Evolutionary conservation across 1,284 basidiomycete species (phyloP).

Genomic region (Heterobasidion parviporum): DNA sequence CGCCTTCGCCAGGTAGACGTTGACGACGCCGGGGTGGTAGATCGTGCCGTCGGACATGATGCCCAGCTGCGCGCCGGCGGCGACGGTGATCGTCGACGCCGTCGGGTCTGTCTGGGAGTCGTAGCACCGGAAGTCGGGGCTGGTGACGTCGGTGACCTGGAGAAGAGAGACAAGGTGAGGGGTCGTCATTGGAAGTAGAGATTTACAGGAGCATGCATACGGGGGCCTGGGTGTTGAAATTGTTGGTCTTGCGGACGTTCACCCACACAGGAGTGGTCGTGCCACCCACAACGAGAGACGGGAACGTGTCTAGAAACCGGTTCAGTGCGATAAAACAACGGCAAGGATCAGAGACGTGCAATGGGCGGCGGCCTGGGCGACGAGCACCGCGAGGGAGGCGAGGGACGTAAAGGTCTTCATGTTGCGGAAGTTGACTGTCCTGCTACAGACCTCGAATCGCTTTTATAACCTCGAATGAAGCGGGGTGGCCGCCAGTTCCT

Average conservation of each 20-base stretch:
- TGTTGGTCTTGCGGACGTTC: constrained; percentile 36
- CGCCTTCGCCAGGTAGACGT: constrained; percentile 22
- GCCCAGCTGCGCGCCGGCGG: constrained; percentile 21
- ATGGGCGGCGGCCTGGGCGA: constrained; percentile 1
- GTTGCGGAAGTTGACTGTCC: not conserved
- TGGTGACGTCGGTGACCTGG: constrained; percentile 25
- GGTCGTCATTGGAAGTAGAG: not conserved
- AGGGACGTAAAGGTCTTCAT: constrained; percentile 1
- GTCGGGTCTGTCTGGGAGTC: constrained; percentile 22
- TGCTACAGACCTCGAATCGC: not conserved
- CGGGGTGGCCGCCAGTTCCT: too few species aligned
- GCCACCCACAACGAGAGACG: constrained; percentile 30
- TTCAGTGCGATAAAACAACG: not conserved
- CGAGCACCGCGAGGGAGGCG: not conserved
- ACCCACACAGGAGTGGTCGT: constrained; percentile 27
- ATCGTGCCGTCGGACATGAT: constrained; percentile 18
- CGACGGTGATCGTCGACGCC: constrained; percentile 19
- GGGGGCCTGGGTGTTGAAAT: constrained; percentile 32
- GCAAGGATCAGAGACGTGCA: not conserved
- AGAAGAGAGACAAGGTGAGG: not conserved
- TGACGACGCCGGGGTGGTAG: constrained; percentile 20
- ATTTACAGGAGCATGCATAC: constrained; percentile 12
- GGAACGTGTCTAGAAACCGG: constrained; percentile 28
- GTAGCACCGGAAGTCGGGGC: constrained; percentile 33
- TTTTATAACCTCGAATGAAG: not conserved